Conservation (phyloP, 169 alveolate genomes). For the Plasmodium inui region DNA sequence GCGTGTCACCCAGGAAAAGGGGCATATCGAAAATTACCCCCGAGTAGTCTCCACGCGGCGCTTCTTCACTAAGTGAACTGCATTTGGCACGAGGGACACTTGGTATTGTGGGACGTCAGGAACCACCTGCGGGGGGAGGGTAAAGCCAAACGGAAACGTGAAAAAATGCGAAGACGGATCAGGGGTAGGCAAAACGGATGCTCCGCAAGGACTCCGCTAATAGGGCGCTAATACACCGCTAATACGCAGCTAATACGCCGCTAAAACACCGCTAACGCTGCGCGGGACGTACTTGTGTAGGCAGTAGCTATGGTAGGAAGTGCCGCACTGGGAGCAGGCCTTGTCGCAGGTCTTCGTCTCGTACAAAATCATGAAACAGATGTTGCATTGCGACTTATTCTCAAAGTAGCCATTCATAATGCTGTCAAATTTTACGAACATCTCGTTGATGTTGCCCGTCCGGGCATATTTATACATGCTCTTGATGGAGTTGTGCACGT, state of each 20-base stretch:
- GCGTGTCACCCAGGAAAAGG: not conserved
- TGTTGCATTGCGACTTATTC: slow-evolving; percentile 61
- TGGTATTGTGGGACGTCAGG: slow-evolving; percentile 72
- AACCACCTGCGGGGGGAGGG: slow-evolving; percentile 36
- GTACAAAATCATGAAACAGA: slow-evolving; percentile 52
- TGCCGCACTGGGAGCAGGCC: slow-evolving; percentile 39
- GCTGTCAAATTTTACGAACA: slow-evolving; percentile 50
- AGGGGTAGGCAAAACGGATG: not conserved
- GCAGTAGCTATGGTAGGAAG: slow-evolving; percentile 62
- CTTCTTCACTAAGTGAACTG: slow-evolving; percentile 15
- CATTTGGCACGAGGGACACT: slow-evolving; percentile 75
- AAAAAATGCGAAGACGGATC: not conserved
- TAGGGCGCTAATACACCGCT: no score
- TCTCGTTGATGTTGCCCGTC: slow-evolving; percentile 58
- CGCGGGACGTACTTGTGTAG: slow-evolving; percentile 31
- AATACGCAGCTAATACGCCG: no score
- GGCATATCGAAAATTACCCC: not conserved
- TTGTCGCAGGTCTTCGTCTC: slow-evolving; percentile 56
- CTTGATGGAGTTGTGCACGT: slow-evolving; percentile 58
- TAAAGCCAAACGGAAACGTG: not conserved
- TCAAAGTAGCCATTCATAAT: slow-evolving; percentile 57
- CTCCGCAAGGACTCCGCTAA: no score
- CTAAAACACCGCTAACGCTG: not conserved
- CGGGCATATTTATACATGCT: slow-evolving; percentile 67
- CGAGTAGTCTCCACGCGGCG: not conserved